Conservation (phyloP, 2,329 filamentous ascomycete genomes). For the Sporothrix curviconia region DNA sequence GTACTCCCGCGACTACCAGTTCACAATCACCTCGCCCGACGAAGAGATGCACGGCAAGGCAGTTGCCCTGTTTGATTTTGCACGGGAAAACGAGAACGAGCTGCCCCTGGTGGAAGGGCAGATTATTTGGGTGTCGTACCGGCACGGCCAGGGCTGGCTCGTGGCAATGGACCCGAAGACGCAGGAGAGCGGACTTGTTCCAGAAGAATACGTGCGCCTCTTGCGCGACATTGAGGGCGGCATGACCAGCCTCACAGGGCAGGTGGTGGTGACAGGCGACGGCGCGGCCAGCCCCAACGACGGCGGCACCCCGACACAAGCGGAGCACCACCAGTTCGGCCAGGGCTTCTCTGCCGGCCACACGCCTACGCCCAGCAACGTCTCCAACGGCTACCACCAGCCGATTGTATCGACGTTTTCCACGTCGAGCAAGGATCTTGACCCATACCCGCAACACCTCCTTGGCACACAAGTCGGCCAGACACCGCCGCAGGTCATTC, state of each 20-base stretch:
- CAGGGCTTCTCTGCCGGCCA: slow-evolving; percentile 34
- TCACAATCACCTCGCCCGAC: slow-evolving; percentile 89
- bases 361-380: slow-evolving; percentile 38
- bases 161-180: slow-evolving; percentile 95
- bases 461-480: slow-evolving; percentile 57
- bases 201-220: slow-evolving; percentile 91
- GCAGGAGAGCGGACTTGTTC: slow-evolving; percentile 87
- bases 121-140: slow-evolving; percentile 91
- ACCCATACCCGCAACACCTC: slow-evolving; percentile 61
- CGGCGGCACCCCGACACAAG: slow-evolving; percentile 54
- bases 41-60: slow-evolving; percentile 98
- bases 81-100: slow-evolving; percentile 93
- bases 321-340: slow-evolving; percentile 41
- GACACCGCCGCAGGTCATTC: slow-evolving; percentile 57
- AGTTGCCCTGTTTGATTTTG: slow-evolving; percentile 91
- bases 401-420: slow-evolving; percentile 63
- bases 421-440: slow-evolving; percentile 62
- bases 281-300: slow-evolving; percentile 48
- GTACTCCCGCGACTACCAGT: slow-evolving; percentile 87
- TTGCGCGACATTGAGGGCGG: slow-evolving; percentile 90
- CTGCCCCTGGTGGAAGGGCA: slow-evolving; percentile 88
- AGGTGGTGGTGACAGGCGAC: slow-evolving; percentile 35
- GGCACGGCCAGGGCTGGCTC: slow-evolving; percentile 94
- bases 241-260: slow-evolving; percentile 63
- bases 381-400: slow-evolving; percentile 59